A percentile compares a stretch with the other conserved stretches of the same genome.
phyloP scores from a whole-genome alignment of 768 basidiomycete genomes.

The Auriculariales sp. region DNA sequence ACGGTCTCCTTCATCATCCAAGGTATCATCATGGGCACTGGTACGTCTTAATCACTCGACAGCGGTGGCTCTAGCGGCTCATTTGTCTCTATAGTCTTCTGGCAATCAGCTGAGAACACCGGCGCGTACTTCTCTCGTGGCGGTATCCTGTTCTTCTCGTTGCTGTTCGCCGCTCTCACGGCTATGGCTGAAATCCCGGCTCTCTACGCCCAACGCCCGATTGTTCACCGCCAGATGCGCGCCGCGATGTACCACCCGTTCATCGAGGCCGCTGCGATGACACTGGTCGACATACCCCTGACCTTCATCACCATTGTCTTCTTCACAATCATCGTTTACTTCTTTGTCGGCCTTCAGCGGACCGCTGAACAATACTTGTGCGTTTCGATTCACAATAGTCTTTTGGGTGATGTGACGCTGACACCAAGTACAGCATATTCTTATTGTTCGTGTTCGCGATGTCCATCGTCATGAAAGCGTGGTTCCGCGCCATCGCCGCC shows the following conservation, averaged over 20 bases:
- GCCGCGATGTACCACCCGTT: conserved; percentile 55
- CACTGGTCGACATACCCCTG: conserved; percentile 29
- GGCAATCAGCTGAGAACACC: conserved; percentile 25
- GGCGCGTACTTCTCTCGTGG: conserved; percentile 61
- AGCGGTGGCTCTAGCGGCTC: too few species aligned
- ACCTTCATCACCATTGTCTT: conserved; percentile 29
- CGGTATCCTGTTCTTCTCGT: conserved; percentile 53
- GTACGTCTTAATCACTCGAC: too few species aligned
- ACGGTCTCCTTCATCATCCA: conserved; percentile 33
- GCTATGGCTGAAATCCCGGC: conserved; percentile 40
- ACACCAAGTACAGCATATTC: conserved; percentile 50
- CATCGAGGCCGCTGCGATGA: conserved; percentile 41
- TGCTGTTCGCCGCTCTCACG: conserved; percentile 32
- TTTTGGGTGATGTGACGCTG: neutral
- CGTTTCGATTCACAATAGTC: neutral
- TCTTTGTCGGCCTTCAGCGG: conserved; percentile 33
- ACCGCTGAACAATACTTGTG: conserved; percentile 5
- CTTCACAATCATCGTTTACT: conserved; percentile 42
- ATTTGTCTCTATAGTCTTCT: neutral
- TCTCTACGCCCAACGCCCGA: conserved; percentile 42
- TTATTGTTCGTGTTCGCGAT: conserved; percentile 36
- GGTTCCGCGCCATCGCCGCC: conserved; percentile 66
- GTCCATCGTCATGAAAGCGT: conserved; percentile 64
- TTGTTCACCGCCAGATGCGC: conserved; percentile 39
- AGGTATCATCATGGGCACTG: conserved; percentile 43